Base-by-base conservation (phyloP, 495 filamentous ascomycete species). In the Podospora pseudopauciseta region DNA sequence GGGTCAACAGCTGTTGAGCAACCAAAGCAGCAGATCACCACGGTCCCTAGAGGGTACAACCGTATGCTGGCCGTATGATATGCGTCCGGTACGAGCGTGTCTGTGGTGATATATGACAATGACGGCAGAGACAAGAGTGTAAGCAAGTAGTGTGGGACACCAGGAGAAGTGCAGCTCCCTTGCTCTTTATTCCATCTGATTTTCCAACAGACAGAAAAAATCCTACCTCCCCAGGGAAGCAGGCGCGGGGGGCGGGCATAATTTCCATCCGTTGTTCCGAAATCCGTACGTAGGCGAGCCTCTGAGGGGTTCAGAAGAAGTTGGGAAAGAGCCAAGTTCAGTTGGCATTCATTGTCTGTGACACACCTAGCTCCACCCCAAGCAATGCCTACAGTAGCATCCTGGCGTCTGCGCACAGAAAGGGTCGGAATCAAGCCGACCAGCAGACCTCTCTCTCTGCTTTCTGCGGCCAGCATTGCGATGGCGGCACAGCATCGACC, bases 1-100 rank as follows among this genome's bases (percentile, higher is more conserved):
- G 39, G 39, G 39, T 49, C 19, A 63, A 18, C 60, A 49, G 61
- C 13, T 63, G 61, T 63, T 63, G 61, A 63, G 61, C 49, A 63
- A 63, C 61, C 61, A 63, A n/a, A 19, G 55, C 55, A 49, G 39
- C 15, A 61, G 26, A 9, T 28, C 5, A 18, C 6, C 59, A 30
- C 7, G 16, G 19, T 18, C 27, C 16, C 4, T 32, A 28, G 26
- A 61, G 61, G 11, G 61, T 63, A 53, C 61, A 32, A 63, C 61
- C 61, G 61, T 63, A 63, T 63, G 61, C 32, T 28, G 34, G 49
- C 16, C 30, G 59, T 61, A 18, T 26, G 5, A 61, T 49, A 16
- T 16, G 39, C 15, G 30, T 49, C 39, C 15, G 15, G 39, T 49
- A 49, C 39, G 39, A 49, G 39, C 15, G 7, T 49, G 39, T 49